A percentile compares a stretch with the other conserved stretches of the same genome.
phyloP scores from a whole-genome alignment of 768 basidiomycete species.

The Rhodotorula graminis region DNA sequence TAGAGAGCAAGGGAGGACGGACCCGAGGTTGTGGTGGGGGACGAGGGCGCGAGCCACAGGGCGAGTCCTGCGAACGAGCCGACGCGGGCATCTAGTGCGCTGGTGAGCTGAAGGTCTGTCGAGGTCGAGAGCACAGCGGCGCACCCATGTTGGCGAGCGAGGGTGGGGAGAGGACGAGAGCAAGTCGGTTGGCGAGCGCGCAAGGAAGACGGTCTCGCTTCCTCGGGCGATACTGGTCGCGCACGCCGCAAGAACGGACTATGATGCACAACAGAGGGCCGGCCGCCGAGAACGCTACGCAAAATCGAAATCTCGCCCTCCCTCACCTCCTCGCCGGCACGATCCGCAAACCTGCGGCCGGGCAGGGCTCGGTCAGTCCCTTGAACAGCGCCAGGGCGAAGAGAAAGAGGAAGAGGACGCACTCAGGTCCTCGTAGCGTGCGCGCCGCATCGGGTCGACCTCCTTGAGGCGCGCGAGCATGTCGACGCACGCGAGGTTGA shows the following conservation, averaged over 20 bases:
- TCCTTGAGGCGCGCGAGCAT: conserved; percentile 53
- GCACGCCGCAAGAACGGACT: too few species aligned
- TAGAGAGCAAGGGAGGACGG: not conserved
- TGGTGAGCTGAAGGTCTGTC: not conserved
- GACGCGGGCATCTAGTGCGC: not conserved
- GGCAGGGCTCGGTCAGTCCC: not conserved
- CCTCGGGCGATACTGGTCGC: too few species aligned
- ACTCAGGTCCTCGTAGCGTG: conserved; percentile 55
- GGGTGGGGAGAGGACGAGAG: not conserved
- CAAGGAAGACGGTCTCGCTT: too few species aligned
- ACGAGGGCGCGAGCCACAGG: conserved; percentile 10
- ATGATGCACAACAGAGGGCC: too few species aligned
- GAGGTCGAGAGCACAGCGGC: rapidly evolving
- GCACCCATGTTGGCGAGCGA: not conserved
- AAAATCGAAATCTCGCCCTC: not conserved
- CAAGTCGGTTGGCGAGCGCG: too few species aligned
- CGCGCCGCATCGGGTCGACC: conserved; percentile 63
- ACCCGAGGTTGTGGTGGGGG: not conserved
- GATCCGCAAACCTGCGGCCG: not conserved
- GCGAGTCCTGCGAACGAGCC: conserved; percentile 19
- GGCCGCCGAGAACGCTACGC: not conserved
- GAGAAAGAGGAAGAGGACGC: not conserved
- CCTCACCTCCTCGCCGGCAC: conserved; percentile 6
- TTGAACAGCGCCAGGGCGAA: too few species aligned
- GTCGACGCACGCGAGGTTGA: conserved; percentile 51